These are phyloP conservation scores for Vicia villosa DNA, from an alignment of 306 rosid genomes.

Conservation along the genomic window DNA sequence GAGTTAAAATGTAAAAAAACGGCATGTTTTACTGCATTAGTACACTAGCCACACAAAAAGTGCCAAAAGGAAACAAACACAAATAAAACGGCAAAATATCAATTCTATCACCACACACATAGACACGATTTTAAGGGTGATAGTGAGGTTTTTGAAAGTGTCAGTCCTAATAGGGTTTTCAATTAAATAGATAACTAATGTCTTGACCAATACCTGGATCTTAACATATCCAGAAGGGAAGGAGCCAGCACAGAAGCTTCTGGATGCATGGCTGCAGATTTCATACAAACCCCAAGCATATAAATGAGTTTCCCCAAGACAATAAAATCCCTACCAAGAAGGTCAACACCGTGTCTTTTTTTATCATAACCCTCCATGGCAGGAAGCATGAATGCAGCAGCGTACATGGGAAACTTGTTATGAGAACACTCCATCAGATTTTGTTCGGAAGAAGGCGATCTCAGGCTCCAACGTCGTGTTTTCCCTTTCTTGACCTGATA, in stretches of 20 bases:
- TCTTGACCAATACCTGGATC: slow-evolving; percentile 64
- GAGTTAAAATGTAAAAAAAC: slow-evolving; percentile 21
- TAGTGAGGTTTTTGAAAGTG: slow-evolving; percentile 20
- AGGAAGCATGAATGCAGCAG: slow-evolving; percentile 98
- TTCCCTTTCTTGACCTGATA: slow-evolving; percentile 77
- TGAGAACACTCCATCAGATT: slow-evolving; percentile 67
- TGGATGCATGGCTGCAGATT: slow-evolving; percentile 93
- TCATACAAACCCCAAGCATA: slow-evolving; percentile 94
- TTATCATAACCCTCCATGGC: slow-evolving; percentile 95
- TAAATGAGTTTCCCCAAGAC: slow-evolving; percentile 85
- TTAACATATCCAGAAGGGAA: slow-evolving; percentile 79
- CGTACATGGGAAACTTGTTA: slow-evolving; percentile 90
- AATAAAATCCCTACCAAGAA: slow-evolving; percentile 88
- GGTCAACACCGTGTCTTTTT: slow-evolving; percentile 89
- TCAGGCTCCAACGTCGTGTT: slow-evolving; percentile 78
- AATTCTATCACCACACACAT: slow-evolving; percentile 6
- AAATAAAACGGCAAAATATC: slow-evolving; percentile 18
- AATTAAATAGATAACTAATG: slow-evolving; percentile 29
- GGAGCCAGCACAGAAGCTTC: slow-evolving; percentile 85
- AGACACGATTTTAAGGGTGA: background rate
- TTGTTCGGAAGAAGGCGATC: slow-evolving; percentile 45
- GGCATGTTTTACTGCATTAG: slow-evolving; percentile 30
- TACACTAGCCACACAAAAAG: slow-evolving; percentile 10
- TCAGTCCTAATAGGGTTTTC: slow-evolving; percentile 15
- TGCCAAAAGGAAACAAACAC: slow-evolving; percentile 13